Evolutionary conservation across 23 red algal genomes (phyloP).

Genomic region (Gracilariopsis chorda): DNA sequence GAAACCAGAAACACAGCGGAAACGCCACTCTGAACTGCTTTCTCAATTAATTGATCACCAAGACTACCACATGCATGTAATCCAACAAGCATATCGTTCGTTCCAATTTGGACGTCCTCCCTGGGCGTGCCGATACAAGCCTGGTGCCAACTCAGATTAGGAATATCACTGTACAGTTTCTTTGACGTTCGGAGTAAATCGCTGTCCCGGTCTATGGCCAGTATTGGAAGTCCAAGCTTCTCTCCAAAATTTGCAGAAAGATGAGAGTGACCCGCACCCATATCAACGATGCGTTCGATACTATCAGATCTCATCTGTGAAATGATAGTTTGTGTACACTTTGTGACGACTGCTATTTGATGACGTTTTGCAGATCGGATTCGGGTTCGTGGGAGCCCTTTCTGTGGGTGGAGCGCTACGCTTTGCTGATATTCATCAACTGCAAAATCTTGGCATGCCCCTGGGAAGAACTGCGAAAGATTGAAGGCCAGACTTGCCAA

Average conservation of each 20-base stretch:
- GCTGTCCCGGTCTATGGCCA: constrained; percentile 21
- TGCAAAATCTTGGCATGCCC: not conserved
- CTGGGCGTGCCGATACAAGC: not conserved
- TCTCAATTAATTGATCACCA: constrained; percentile 26
- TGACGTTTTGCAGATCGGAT: constrained; percentile 7
- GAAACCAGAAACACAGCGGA: constrained; percentile 51
- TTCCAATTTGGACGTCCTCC: not conserved
- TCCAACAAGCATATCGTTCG: constrained; percentile 25
- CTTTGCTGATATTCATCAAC: too few relatives aligned
- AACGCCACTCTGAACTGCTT: not conserved
- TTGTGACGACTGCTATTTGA: constrained; percentile 17
- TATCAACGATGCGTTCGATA: constrained; percentile 12
- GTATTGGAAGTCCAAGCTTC: constrained; percentile 1
- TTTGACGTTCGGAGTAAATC: not conserved
- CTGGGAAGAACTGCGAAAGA: not conserved
- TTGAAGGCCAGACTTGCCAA: not conserved
- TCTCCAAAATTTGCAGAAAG: constrained; percentile 21
- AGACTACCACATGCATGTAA: constrained; percentile 48
- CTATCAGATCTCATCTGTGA: not conserved
- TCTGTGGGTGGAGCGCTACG: not conserved
- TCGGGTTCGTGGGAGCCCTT: not conserved
- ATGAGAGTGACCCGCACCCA: constrained; percentile 56
- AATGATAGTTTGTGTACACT: not conserved
- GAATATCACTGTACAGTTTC: not conserved
- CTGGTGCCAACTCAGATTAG: not conserved